phyloP scores from a whole-genome alignment of 345 rosid species.

The Hibiscus trionum region DNA sequence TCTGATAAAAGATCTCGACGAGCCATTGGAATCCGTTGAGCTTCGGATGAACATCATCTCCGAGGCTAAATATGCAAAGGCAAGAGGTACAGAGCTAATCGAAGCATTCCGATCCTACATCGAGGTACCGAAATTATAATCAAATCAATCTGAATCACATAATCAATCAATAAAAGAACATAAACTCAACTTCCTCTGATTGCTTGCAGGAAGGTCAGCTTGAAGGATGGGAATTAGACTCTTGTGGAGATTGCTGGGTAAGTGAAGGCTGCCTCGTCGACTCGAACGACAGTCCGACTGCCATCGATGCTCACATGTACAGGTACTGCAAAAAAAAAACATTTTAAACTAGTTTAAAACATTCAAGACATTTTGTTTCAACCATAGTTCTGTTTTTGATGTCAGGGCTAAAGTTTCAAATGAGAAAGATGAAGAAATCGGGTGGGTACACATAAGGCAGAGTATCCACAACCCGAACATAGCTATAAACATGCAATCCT shows the following conservation, averaged over 20 bases:
- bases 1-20: conserved; percentile 67
- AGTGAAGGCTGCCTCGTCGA: conserved; percentile 89
- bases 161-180: not conserved
- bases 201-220: conserved; percentile 49
- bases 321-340: conserved; percentile 30
- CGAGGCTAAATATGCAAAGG: conserved; percentile 66
- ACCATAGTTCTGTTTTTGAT: not conserved
- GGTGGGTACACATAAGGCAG: conserved; percentile 86
- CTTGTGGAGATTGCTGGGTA: conserved; percentile 93
- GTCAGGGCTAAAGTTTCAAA: conserved; percentile 61
- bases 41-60: conserved; percentile 64
- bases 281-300: conserved; percentile 56
- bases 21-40: conserved; percentile 58
- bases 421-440: conserved; percentile 44
- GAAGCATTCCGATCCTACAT: conserved; percentile 58
- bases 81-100: conserved; percentile 60
- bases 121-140: conserved; percentile 35
- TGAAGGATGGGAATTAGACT: conserved; percentile 75
- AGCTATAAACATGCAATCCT: conserved; percentile 76
- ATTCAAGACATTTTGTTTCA: not conserved
- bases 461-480: conserved; percentile 90
- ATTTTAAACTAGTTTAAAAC: not conserved
- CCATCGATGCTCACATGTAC: conserved; percentile 87
- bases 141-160: not conserved
- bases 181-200: not conserved